Evolutionary conservation across 805 yeast genomes (phyloP).

Genomic region (Barnettozyma siamensis): DNA sequence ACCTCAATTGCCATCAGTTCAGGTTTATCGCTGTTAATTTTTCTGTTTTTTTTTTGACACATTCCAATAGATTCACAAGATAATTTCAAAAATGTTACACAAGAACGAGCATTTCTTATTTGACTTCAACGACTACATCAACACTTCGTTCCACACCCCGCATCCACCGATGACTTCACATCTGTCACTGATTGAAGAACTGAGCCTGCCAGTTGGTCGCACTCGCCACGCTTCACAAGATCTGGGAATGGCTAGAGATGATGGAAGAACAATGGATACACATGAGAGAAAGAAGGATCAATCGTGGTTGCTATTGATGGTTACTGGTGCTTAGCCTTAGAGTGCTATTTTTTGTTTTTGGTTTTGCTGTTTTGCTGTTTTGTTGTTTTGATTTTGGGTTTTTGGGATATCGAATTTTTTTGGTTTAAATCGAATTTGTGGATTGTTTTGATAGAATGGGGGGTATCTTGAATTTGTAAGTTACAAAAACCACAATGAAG

Average conservation of each 20-base stretch:
- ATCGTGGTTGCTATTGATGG: constrained; percentile 23
- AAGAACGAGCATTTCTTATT: constrained; percentile 15
- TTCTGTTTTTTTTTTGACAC: no score
- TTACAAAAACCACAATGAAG: no score
- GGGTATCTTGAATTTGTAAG: no score
- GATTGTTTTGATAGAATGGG: no score
- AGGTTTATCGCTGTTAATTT: no score
- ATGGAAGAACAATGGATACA: neutral
- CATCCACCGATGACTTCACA: no score
- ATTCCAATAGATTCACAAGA: neutral
- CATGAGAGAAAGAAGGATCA: constrained; percentile 17
- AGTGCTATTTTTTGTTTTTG: no score
- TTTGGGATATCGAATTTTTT: no score
- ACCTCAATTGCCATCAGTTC: no score
- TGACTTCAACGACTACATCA: constrained; percentile 17
- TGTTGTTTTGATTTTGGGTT: neutral
- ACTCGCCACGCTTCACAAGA: neutral
- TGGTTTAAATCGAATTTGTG: no score
- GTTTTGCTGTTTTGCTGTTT: neutral
- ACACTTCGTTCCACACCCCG: constrained; percentile 13
- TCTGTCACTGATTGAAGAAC: neutral
- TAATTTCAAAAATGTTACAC: constrained; percentile 14
- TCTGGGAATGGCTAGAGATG: neutral
- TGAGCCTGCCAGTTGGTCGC: no score
- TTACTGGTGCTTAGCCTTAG: constrained; percentile 17